Base-by-base conservation (phyloP, 108 stramenopile species). In the Mediolabrus comicus region DNA sequence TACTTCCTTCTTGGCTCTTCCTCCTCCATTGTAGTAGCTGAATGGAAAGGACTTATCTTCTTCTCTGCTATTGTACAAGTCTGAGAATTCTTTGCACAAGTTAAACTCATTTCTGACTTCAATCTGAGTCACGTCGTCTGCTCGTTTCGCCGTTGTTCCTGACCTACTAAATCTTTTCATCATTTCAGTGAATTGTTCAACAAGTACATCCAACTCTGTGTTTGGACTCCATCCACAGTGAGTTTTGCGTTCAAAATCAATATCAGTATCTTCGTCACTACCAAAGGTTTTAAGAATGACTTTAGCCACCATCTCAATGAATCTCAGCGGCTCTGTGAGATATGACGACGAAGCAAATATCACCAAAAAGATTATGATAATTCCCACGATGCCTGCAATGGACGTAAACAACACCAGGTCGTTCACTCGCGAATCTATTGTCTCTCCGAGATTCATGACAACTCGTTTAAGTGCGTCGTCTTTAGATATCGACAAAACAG, bases 281-380 rank as follows among this genome's bases (percentile, higher is more conserved):
- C 74, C 77, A n/a, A 61, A 69, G 31, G 67, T 81, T 17, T 71
- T 66, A 22, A 83, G 61, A 55, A 85, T 77, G 12, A 70, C 49
- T 49, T 67, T 58, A 28, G 69, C 79, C 13, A 76, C 69, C 34
- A 8, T 24, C 3, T 79, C 59, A 75, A 88, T 85, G 84, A 84
- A 88, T 12, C 58, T 71, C 26, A 88, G 63, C 7, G 84, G 84
- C 26, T 65, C 38, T 0, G 84, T 85, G 33, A 88, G 53, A 22
- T 58, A 54, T 14, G 55, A 70, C 1, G 82, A 68, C 5, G 81
- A 72, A 14, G 35, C 25, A 12, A 52, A 60, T 29, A 84, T 74
- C 14, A 85, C 24, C 10, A 57, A 3, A 26, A 88, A 53, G 35
- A 85, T 55, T 4, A 75, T 24, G 3, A 71, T 17, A 35, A 83